Evolutionary conservation across 2,329 filamentous ascomycete genomes (phyloP), one percentile per base, ranked within the genome.

Genomic region (Kalaharituber pfeilii): DNA sequence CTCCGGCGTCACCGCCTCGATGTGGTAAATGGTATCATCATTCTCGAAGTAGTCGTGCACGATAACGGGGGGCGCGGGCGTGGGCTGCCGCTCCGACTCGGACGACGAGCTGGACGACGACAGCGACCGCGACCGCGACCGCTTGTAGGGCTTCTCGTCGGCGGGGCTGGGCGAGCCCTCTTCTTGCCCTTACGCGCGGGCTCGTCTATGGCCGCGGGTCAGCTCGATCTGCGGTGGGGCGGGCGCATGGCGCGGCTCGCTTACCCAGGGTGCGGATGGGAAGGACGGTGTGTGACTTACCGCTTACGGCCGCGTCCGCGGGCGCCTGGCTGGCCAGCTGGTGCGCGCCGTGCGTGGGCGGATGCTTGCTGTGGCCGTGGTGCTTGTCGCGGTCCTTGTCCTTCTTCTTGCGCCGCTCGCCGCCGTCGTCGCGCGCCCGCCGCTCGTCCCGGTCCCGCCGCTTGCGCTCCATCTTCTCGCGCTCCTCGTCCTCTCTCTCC

Each of bases 1-100:
- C 59, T 76, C 81, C 0, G 81, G 76, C 1, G 77, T 76, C 24
- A 88, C 74, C 0, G 81, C 75, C 54, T 81, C 81, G 59, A 98
- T 95, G 66, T 98, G 84, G 71, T 98, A 98, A 50, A 95, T 76
- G 30, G 89, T 94, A 1, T 88, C 87, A 65, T 98, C 91, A 61
- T 80, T 74, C 8, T 60, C 61, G 20, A 64, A 58, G 28, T 61
- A 56, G 45, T 64, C 62, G 22, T 60, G 53, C n/a, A 64, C 56
- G 9, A 62, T 59, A 52, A 58, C 59, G 5, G 62, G 58, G 9
- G 60, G 53, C 28, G 58, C 56, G 18, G 59, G 57, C 15, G 52
- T 49, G 5, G 59, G 59, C 26, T 63, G 62, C 30, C 62, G 60
- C 36, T 63, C 61, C 15, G 57, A 53, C 18, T 60, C 58, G 25